Evolutionary conservation across 1,139 yeast species (phyloP), one percentile per base, ranked within the genome.

Genomic region (Lizanozyma gosingica): DNA sequence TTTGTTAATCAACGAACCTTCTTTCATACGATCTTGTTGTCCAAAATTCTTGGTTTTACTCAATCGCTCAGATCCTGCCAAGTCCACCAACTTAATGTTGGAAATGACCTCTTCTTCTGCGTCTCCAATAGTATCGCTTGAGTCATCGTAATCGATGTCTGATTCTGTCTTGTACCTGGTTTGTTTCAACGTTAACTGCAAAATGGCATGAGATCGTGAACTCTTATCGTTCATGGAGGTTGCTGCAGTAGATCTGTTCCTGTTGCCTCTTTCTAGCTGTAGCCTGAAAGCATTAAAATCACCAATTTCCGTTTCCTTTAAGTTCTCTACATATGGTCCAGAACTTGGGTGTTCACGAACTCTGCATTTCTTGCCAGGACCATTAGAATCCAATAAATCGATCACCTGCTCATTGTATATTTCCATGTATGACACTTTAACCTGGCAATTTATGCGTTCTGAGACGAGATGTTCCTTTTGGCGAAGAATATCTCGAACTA

Each of bases 31-130:
- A 11, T 73, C 74, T 17, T 59, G 62, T 39, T 66, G 71, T 2
- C 85, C 87, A 17, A 71, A 74, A 1, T 83, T 72, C 18, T 84
- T 84, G 0, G 86, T 76, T 15, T 80, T 70, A 15, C 65, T 57
- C 4, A 82, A 76, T 43, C 92, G 64, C 54, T 84, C 95, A 0
- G 90, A 80, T 0, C 95, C 95, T 0, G 95, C 95, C 49, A 84
- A 63, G 60, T 84, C 94, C 1, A 84, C 92, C 29, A 84, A 65
- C 44, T 85, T 71, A 35, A 84, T 67, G 45, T 77, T 74, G 1
- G 92, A 80, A 2, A 66, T 51, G 50, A 67, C 60, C 35, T 78
- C 73, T 48, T 73, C 79, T 29, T 73, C 76, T 16, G 82, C 78
- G 6, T 73, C 68, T 2, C 75, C 73, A 34, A 73, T 65, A 18